A percentile compares a stretch with the other conserved stretches of the same genome.
Evolutionary conservation across 495 filamentous ascomycete species (phyloP).

Genomic region (Penicillium malachiteum): DNA sequence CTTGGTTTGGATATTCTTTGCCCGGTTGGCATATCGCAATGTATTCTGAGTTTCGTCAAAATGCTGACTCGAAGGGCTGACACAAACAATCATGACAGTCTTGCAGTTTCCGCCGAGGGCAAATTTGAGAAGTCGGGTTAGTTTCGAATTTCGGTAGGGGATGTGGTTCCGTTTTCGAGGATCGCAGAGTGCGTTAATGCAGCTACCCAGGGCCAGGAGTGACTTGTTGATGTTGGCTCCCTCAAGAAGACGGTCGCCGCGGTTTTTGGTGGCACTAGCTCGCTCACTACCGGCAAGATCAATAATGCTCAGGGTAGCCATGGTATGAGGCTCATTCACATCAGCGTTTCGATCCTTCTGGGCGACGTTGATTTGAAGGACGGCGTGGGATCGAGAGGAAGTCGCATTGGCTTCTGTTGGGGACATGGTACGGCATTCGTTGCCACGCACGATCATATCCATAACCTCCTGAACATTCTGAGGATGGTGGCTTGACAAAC

Average conservation of each 20-base stretch:
- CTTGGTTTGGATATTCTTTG: slow-evolving; percentile 99
- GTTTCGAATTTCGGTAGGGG: slow-evolving; percentile 95
- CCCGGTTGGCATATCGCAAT: slow-evolving; percentile 92
- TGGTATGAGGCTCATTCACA: slow-evolving; percentile 91
- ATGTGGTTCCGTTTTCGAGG: slow-evolving; percentile 90
- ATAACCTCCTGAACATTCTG: slow-evolving; percentile 91
- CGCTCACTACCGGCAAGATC: slow-evolving; percentile 95
- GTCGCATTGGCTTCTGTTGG: slow-evolving; percentile 98
- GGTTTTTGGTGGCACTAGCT: slow-evolving; percentile 94
- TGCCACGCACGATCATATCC: slow-evolving; percentile 97
- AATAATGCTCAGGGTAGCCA: slow-evolving; percentile 98
- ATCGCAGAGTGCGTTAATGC: slow-evolving; percentile 98
- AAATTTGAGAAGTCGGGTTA: slow-evolving; percentile 95
- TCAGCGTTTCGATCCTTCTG: slow-evolving; percentile 92
- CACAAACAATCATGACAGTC: slow-evolving; percentile 99
- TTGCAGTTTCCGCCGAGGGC: slow-evolving; percentile 96
- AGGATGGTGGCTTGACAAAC: slow-evolving; percentile 88
- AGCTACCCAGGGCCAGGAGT: slow-evolving; percentile 89
- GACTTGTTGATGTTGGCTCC: slow-evolving; percentile 99
- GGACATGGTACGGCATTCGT: slow-evolving; percentile 92
- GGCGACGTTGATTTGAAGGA: slow-evolving; percentile 94
- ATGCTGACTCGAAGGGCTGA: slow-evolving; percentile 93
- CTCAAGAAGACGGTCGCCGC: slow-evolving; percentile 87
- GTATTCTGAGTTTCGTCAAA: slow-evolving; percentile 99
- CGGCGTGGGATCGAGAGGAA: slow-evolving; percentile 96